Percentiles rank a stretch among this genome's conserved stretches.
Evolutionary conservation across 306 rosid species (phyloP).

Genomic region (Hylodesmum podocarpum): DNA sequence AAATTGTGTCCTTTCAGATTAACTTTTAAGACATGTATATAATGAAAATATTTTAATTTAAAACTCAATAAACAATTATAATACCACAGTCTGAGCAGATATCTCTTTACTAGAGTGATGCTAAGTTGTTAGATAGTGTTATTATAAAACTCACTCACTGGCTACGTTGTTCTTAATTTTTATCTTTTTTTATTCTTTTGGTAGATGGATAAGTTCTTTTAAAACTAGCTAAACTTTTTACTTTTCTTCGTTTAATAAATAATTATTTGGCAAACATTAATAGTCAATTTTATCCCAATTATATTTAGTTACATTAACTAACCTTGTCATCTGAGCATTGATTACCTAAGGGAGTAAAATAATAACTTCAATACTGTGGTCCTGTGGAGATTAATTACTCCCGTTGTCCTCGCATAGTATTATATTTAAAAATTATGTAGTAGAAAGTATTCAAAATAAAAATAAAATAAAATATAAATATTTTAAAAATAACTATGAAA

Average conservation of each 20-base stretch:
- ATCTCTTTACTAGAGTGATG: conserved; percentile 3
- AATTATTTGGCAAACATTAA: neutral
- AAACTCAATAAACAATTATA: neutral
- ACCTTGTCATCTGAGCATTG: neutral
- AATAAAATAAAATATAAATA: neutral
- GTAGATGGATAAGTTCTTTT: neutral
- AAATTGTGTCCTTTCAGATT: neutral
- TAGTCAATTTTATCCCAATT: neutral
- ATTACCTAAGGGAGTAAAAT: neutral
- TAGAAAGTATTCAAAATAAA: neutral
- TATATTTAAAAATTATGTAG: neutral
- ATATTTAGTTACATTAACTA: neutral
- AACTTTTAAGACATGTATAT: neutral
- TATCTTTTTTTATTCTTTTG: neutral
- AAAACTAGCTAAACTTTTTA: neutral
- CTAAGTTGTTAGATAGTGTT: neutral
- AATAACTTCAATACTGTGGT: neutral
- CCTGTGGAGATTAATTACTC: no score
- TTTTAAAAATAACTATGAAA: neutral
- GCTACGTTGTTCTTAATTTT: neutral
- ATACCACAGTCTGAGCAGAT: neutral
- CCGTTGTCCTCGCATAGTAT: neutral
- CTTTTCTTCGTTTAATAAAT: neutral
- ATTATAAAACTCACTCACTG: neutral
- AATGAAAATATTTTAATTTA: neutral